phyloP scores from a whole-genome alignment of 2,329 filamentous ascomycete genomes.

The Claviceps monticola region DNA sequence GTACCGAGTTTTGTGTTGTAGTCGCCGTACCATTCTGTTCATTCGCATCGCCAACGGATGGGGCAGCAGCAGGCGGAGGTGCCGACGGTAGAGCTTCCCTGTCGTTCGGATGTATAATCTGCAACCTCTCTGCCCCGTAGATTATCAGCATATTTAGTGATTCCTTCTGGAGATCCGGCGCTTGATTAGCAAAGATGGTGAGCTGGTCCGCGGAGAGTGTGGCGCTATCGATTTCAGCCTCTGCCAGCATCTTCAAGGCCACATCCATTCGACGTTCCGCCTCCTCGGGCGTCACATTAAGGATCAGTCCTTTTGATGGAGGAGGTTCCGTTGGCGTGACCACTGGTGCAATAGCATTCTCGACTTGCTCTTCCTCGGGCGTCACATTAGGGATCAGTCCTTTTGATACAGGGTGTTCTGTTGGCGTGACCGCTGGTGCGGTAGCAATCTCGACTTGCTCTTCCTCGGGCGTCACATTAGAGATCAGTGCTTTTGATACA shows the following conservation, averaged over 20 bases:
- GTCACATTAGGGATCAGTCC: too few species aligned
- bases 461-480: too few species aligned
- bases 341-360: background rate
- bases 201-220: constrained; percentile 42
- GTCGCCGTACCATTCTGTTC: constrained; percentile 12
- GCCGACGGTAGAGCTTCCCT: constrained; percentile 17
- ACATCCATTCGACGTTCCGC: constrained; percentile 34
- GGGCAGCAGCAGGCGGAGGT: constrained; percentile 11
- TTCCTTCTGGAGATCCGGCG: constrained; percentile 38
- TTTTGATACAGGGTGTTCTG: too few species aligned
- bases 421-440: too few species aligned
- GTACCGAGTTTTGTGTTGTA: constrained; percentile 19
- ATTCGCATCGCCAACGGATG: constrained; percentile 9
- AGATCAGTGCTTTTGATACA: too few species aligned
- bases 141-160: constrained; percentile 42
- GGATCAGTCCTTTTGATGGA: constrained; percentile 11
- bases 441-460: too few species aligned
- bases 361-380: too few species aligned
- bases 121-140: constrained; percentile 42
- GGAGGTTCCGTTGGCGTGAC: constrained; percentile 6
- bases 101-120: constrained; percentile 40
- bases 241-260: constrained; percentile 32
- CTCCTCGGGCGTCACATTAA: constrained; percentile 30
- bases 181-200: constrained; percentile 45
- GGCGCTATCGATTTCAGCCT: constrained; percentile 34